Conservation (phyloP, 1,284 basidiomycete genomes). For the Mycena sp. region DNA sequence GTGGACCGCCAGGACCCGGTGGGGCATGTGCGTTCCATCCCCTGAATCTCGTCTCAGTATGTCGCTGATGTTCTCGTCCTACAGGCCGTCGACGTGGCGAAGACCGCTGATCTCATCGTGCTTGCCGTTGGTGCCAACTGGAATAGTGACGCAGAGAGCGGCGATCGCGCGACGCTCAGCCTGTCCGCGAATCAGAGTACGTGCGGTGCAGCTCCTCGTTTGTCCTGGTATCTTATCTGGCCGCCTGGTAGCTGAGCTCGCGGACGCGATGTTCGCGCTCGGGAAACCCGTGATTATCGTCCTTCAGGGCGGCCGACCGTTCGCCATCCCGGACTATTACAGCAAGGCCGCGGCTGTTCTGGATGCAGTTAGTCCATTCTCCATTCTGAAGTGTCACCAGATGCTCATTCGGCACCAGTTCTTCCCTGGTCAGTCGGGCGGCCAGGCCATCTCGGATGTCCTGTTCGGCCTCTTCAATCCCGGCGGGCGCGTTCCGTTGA, state of each 20-base stretch:
- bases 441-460: constrained; percentile 40
- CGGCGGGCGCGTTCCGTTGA: constrained; percentile 39
- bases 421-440: constrained; percentile 36
- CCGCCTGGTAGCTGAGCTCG: constrained; percentile 33
- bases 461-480: constrained; percentile 42
- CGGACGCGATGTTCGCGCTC: constrained; percentile 39
- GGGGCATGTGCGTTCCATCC: constrained; percentile 23
- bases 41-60: too few species aligned
- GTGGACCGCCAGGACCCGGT: constrained; percentile 37
- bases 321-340: constrained; percentile 41
- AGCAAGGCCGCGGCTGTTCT: constrained; percentile 36
- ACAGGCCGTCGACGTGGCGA: constrained; percentile 37
- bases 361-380: constrained; percentile 32
- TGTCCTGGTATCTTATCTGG: background rate
- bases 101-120: constrained; percentile 38
- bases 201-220: background rate
- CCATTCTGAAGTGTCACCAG: background rate
- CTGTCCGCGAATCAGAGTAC: constrained; percentile 42
- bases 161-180: constrained; percentile 39
- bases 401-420: constrained; percentile 4
- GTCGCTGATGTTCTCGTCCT: background rate
- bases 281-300: constrained; percentile 41
- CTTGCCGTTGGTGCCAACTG: constrained; percentile 42
- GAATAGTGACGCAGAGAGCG: constrained; percentile 43
- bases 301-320: constrained; percentile 40